Conservation (phyloP, 345 rosid species). For the Lumnitzera littorea region DNA sequence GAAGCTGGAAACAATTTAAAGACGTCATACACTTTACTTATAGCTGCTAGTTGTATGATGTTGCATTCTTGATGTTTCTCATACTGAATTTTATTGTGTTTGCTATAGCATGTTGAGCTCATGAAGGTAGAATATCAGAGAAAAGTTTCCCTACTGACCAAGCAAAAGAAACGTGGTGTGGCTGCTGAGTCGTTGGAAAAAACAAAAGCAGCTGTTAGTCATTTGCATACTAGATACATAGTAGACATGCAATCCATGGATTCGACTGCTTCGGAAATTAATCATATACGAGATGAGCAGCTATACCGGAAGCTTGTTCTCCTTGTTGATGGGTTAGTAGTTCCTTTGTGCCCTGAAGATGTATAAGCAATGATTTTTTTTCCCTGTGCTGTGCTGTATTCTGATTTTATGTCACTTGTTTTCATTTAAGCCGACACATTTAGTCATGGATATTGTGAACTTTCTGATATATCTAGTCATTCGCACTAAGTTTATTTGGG, state of each 20-base stretch:
- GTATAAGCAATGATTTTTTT: neutral
- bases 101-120: constrained; percentile 78
- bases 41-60: neutral
- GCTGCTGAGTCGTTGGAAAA: constrained; percentile 79
- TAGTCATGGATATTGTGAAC: too few species aligned
- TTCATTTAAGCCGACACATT: neutral
- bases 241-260: constrained; percentile 99
- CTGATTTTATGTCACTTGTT: neutral
- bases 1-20: neutral
- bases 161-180: constrained; percentile 73
- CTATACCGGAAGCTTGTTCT: constrained; percentile 74
- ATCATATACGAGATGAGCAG: constrained; percentile 77
- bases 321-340: constrained; percentile 70
- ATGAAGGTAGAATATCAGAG: constrained; percentile 93
- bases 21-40: neutral
- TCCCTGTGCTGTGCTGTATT: neutral
- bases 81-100: constrained; percentile 11
- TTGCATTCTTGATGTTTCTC: constrained; percentile 2
- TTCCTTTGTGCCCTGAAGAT: neutral
- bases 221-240: constrained; percentile 82
- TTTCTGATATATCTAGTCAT: too few species aligned
- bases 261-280: constrained; percentile 85
- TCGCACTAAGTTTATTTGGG: neutral
- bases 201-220: constrained; percentile 89
- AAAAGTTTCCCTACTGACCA: constrained; percentile 63